Evolutionary conservation across 345 rosid genomes (phyloP), one percentile per base, ranked within the genome.

Genomic region (Abelmoschus esculentus): DNA sequence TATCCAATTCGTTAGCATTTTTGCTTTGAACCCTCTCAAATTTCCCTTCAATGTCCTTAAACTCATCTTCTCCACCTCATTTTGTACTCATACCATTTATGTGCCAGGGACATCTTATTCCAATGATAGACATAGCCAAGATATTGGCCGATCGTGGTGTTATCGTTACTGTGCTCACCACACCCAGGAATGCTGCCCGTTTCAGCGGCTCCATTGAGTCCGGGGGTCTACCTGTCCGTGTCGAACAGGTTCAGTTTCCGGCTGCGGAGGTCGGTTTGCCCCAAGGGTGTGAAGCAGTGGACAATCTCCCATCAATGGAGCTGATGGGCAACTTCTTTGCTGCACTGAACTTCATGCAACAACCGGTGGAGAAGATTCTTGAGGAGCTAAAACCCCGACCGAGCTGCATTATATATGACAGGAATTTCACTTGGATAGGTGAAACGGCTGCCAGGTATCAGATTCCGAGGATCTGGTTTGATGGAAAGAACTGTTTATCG

Each of bases 381-480:
- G 22, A 44, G 15, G 61, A 65, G 66, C 60, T 70, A 3, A 29
- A 67, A 3, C 78, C 78, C 1, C 61, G 22, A 1, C 81, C 84
- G 0, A 73, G 76, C 73, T 81, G 80, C 77, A 70, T 81, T 8
- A 70, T 81, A 5, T 62, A 75, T 1, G 81, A 81, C 61, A 72
- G 67, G 53, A 61, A 67, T 61, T 53, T 79, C 12, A 46, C 77
- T 34, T 82, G 82, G 80, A 73, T 76, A 11, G 52, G 59, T 14
- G 47, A 64, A 18, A 58, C 75, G 6, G 86, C 92, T 7, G 57
- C 44, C 44, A 80, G 72, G 40, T 80, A 84, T 57, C 65, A 76
- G 6, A 61, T 89, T 61, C 90, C 90, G 0, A 77, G 87, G 71
- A 74, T 91, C 61, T 56, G 67, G 58, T 91, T 91, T 54, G 86